A percentile compares a stretch with the other conserved stretches of the same genome.
These are phyloP conservation scores for Colletotrichum limetticola DNA, from an alignment of 2,329 filamentous ascomycete genomes.

Conservation along the genomic window DNA sequence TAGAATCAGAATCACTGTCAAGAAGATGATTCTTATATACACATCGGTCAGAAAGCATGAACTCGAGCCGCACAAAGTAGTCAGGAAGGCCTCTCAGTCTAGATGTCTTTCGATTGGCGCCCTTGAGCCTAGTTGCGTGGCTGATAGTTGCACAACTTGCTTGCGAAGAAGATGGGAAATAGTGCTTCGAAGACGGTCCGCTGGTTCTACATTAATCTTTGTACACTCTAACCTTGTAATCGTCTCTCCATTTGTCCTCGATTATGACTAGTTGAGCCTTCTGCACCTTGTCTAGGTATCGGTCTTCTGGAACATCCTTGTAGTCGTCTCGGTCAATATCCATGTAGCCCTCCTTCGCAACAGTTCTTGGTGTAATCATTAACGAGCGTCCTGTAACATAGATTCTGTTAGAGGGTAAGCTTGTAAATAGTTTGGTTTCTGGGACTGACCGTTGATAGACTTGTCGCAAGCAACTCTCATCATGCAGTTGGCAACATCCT, in stretches of 20 bases:
- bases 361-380: slow-evolving; percentile 50
- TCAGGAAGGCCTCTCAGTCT: too few species aligned
- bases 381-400: slow-evolving; percentile 42
- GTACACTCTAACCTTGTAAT: not conserved
- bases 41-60: too few species aligned
- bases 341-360: slow-evolving; percentile 52
- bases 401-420: not conserved
- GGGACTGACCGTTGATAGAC: slow-evolving; percentile 32
- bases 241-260: slow-evolving; percentile 50
- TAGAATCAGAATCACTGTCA: not conserved
- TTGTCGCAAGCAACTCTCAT: slow-evolving; percentile 46
- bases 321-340: slow-evolving; percentile 52
- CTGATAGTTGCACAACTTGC: too few species aligned
- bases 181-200: too few species aligned
- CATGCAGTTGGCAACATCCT: slow-evolving; percentile 46
- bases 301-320: slow-evolving; percentile 43
- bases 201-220: not conserved
- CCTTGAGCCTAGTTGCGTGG: too few species aligned
- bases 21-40: not conserved
- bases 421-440: not conserved
- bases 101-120: too few species aligned
- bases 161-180: too few species aligned
- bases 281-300: slow-evolving; percentile 50
- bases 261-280: slow-evolving; percentile 52
- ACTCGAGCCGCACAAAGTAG: too few species aligned